These are phyloP conservation scores for Rhizopogon vinicolor DNA, from an alignment of 768 basidiomycete species.

Conservation along the genomic window DNA sequence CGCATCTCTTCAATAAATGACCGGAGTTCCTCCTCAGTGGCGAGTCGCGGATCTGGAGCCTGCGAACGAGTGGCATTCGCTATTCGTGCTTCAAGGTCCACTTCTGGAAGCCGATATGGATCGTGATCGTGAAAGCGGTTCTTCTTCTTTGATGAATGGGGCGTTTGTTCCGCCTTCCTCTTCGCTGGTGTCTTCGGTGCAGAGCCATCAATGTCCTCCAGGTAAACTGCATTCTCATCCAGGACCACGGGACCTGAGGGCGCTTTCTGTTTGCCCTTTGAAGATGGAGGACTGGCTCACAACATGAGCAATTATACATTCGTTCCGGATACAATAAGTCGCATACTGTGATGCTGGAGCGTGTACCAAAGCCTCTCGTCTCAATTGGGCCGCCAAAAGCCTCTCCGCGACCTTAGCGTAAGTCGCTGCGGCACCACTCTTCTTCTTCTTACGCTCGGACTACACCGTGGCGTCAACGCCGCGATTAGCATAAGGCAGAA, in stretches of 20 bases:
- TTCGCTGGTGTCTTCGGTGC: conserved; percentile 47
- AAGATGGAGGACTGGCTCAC: conserved; percentile 17
- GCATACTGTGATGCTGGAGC: conserved; percentile 41
- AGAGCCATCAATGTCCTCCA: conserved; percentile 75
- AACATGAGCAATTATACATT: background rate
- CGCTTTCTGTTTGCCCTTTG: conserved; percentile 43
- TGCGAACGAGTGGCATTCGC: conserved; percentile 54
- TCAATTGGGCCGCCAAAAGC: conserved; percentile 89
- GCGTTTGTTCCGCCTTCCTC: conserved; percentile 23
- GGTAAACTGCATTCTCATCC: conserved; percentile 74
- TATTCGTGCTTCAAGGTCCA: conserved; percentile 63
- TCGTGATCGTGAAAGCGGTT: conserved; percentile 73
- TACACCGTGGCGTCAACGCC: conserved; percentile 25
- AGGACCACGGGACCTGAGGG: conserved; percentile 46
- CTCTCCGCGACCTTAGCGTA: conserved; percentile 88
- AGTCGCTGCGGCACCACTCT: conserved; percentile 81
- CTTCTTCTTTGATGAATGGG: conserved; percentile 54
- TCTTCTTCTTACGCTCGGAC: conserved; percentile 88
- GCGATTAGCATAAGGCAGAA: background rate
- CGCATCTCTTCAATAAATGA: conserved; percentile 94
- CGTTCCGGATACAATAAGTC: background rate
- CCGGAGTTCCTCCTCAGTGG: conserved; percentile 93
- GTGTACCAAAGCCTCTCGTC: conserved; percentile 80
- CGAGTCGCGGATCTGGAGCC: conserved; percentile 85
- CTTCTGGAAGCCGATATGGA: conserved; percentile 87